phyloP scores from a whole-genome alignment of 73 alveolate species.

The Effrenium voratum region DNA sequence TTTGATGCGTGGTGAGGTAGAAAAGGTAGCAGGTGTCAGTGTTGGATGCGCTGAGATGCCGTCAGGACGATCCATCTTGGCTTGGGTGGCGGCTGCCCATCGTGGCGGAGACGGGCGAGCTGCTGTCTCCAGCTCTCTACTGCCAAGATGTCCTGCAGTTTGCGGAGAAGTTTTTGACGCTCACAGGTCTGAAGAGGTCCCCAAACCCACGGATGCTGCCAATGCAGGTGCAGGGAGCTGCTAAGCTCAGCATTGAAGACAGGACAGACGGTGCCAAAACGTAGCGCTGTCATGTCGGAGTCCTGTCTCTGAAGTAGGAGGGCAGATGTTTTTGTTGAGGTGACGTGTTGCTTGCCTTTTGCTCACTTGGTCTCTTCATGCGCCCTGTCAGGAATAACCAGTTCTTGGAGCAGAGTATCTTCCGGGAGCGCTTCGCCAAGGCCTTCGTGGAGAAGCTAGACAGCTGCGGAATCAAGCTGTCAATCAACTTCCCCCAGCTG shows the following conservation, averaged over 20 bases:
- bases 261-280: not conserved
- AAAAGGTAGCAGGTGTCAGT: no score
- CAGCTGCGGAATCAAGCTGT: not conserved
- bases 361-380: not conserved
- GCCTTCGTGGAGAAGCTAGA: not conserved
- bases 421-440: not conserved
- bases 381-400: not conserved
- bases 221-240: not conserved
- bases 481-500: not conserved
- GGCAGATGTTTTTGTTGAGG: no score
- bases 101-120: not conserved
- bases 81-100: conserved; percentile 5
- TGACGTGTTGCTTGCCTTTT: not conserved
- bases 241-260: conserved; percentile 1
- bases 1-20: no score
- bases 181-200: not conserved
- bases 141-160: not conserved
- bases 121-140: not conserved
- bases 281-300: no score
- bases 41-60: no score
- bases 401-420: not conserved
- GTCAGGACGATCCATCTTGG: not conserved
- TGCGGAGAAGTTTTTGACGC: not conserved
- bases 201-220: conserved; percentile 29
- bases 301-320: no score